A percentile compares a stretch with the other conserved stretches of the same genome.
These are phyloP conservation scores for Dactylis glomerata DNA, from an alignment of 176 grass and related monocot species.

Conservation along the genomic window DNA sequence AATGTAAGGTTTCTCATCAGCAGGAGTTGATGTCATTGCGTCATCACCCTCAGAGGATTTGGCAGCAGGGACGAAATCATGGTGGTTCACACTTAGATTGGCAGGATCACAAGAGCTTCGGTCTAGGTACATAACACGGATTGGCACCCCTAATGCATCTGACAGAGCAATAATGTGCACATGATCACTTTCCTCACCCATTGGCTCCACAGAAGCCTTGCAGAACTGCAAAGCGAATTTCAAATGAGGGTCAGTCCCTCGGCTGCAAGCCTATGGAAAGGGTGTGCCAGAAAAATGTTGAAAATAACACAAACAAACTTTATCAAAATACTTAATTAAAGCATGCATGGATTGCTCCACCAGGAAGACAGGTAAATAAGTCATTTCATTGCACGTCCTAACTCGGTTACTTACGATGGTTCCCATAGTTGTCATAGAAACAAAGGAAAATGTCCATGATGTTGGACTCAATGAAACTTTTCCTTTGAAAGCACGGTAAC, in stretches of 20 bases:
- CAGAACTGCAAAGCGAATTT: conserved; percentile 69
- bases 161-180: conserved; percentile 89
- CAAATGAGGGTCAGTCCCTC: conserved; percentile 13
- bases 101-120: conserved; percentile 57
- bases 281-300: background rate
- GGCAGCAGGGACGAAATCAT: conserved; percentile 67
- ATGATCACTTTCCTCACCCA: conserved; percentile 96
- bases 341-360: background rate
- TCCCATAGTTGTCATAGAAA: background rate
- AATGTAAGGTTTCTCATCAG: conserved; percentile 56
- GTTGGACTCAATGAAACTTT: background rate
- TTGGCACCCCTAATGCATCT: conserved; percentile 86
- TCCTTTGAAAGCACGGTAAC: background rate
- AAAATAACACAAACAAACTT: background rate
- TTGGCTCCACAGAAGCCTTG: conserved; percentile 82
- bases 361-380: background rate
- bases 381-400: background rate
- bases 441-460: background rate
- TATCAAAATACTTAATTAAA: background rate
- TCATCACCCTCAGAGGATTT: conserved; percentile 21
- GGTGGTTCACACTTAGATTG: conserved; percentile 61
- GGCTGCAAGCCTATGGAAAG: background rate
- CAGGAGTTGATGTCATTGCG: conserved; percentile 15
- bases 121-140: conserved; percentile 91
- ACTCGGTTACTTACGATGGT: background rate